Evolutionary conservation across 768 basidiomycete genomes (phyloP), one percentile per base, ranked within the genome.

Genomic region (Boletus eberwhitei): DNA sequence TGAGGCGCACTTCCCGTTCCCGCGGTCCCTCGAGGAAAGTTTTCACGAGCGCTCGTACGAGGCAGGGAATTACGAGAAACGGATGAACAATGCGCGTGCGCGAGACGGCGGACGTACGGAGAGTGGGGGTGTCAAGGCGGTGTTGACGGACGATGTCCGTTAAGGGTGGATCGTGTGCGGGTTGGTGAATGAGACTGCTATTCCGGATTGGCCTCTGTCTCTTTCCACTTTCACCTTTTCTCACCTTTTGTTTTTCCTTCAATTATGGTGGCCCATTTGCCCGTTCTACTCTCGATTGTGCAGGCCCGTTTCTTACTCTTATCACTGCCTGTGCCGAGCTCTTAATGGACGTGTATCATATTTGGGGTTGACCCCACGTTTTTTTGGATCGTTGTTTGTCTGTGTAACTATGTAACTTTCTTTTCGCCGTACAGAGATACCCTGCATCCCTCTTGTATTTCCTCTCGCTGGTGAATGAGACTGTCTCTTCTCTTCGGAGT

Each of bases 51-150:
- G 36, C 26, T 26, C 45, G 19, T 55, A 65, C 37, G 63, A 67
- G 53, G 34, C 37, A 22, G 63, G 66, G 68, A 34, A 63, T 72
- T 58, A 75, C 71, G 71, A 69, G 55, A 72, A 64, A 54, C 76
- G 86, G 72, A 88, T 90, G 87, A 85, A 88, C 64, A 84, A 79
- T 4, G 80, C 84, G 26, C 80, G 86, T 39, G 90, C 85, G 45
- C 77, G 88, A 53, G 87, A 91, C 69, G 89, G 90, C 3, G 90
- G 90, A 37, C 75, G 89, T 61, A 92, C 90, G 57, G 87, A 90
- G 74, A 92, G 89, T 63, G 89, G 89, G 2, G 90, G 90, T n/a
- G 87, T 92, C 31, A 86, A 83, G 64, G 90, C 86, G 12, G 77
- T 90, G 44, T 68, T 85, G 66, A 78, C 80, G 59, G 74, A 80